A percentile compares a stretch with the other conserved stretches of the same genome.
These are phyloP conservation scores for Nakazawaea peltata DNA, from an alignment of 805 yeast species.

Conservation along the genomic window DNA sequence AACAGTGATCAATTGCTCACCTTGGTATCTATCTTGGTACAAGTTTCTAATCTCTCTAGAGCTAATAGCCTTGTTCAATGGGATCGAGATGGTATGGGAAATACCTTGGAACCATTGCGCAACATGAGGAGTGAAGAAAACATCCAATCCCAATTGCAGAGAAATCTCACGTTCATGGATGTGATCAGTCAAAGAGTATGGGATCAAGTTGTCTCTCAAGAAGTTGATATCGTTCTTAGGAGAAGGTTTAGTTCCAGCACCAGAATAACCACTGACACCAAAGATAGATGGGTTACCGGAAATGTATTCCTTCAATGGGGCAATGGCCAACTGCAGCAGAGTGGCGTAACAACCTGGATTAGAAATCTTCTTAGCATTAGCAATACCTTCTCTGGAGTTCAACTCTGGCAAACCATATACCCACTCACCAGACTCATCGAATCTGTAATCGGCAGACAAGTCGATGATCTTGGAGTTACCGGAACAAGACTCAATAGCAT, in stretches of 20 bases:
- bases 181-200: conserved; percentile 94
- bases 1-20: conserved; percentile 77
- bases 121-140: conserved; percentile 94
- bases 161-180: conserved; percentile 95
- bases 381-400: conserved; percentile 56
- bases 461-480: conserved; percentile 75
- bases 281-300: conserved; percentile 76
- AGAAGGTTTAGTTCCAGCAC: conserved; percentile 98
- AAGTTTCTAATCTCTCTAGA: conserved; percentile 78
- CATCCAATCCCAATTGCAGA: conserved; percentile 62
- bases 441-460: conserved; percentile 92
- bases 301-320: conserved; percentile 69
- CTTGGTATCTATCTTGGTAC: conserved; percentile 81
- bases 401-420: conserved; percentile 93
- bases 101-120: conserved; percentile 99
- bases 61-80: conserved; percentile 64
- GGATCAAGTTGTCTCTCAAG: conserved; percentile 78
- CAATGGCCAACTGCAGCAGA: conserved; percentile 88
- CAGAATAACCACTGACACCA: conserved; percentile 97
- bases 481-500: conserved; percentile 61
- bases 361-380: conserved; percentile 72
- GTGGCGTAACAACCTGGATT: conserved; percentile 99
- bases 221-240: conserved; percentile 83
- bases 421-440: conserved; percentile 87
- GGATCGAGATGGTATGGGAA: conserved; percentile 84